Conservation (phyloP, 164 flowering plant species). For the Annona squamosa region DNA sequence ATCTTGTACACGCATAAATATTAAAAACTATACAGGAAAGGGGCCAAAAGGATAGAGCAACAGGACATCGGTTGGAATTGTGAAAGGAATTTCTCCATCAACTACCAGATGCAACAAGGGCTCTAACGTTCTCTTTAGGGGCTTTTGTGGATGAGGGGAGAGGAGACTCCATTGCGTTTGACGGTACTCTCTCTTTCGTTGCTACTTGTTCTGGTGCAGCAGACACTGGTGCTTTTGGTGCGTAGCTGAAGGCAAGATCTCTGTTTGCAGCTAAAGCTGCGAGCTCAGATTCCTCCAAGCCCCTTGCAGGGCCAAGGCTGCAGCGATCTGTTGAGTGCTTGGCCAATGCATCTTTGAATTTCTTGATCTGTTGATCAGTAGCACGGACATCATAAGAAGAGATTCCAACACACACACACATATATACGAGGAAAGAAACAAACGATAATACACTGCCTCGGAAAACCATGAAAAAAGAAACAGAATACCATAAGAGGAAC, state of each 20-base stretch:
- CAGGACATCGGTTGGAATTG: not conserved
- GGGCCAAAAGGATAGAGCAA: not conserved
- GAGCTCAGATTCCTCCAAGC: conserved; percentile 76
- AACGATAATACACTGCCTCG: not conserved
- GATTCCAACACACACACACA: not conserved
- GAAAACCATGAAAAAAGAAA: not conserved
- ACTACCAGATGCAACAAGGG: conserved; percentile 25
- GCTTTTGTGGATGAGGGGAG: conserved; percentile 17
- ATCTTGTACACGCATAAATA: not conserved
- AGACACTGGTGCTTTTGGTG: conserved; percentile 23
- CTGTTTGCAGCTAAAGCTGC: conserved; percentile 65
- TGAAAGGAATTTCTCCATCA: conserved; percentile 6
- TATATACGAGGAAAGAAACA: too few relatives aligned
- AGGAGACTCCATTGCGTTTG: conserved; percentile 10
- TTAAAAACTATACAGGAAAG: not conserved
- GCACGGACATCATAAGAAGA: not conserved
- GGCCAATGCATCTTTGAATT: conserved; percentile 74
- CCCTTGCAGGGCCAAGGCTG: conserved; percentile 64
- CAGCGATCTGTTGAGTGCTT: conserved; percentile 59
- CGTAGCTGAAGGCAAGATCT: conserved; percentile 53
- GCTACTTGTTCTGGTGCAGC: conserved; percentile 14
- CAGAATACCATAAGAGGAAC: not conserved
- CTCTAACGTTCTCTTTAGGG: conserved; percentile 18
- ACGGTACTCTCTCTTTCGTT: conserved; percentile 4
- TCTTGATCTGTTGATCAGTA: conserved; percentile 48